phyloP scores from a whole-genome alignment of 805 yeast genomes.

The Saccharomycopsis malanga region DNA sequence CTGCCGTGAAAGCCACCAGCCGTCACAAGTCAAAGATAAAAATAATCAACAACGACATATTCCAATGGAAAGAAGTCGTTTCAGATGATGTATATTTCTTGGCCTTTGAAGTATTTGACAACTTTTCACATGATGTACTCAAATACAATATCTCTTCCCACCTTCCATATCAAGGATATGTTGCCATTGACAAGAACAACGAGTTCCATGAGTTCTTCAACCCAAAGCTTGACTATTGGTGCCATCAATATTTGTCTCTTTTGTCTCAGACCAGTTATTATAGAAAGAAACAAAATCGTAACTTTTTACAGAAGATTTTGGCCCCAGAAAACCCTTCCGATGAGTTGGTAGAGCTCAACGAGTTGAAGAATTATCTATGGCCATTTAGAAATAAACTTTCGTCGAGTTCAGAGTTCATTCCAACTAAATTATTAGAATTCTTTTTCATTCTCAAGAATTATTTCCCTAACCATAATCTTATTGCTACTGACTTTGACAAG shows the following conservation, averaged over 20 bases:
- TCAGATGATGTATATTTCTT: slow-evolving; percentile 67
- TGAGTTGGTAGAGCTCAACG: slow-evolving; percentile 38
- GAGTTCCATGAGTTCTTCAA: slow-evolving; percentile 70
- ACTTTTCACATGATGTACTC: slow-evolving; percentile 74
- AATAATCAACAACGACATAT: slow-evolving; percentile 66
- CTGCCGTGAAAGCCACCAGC: slow-evolving; percentile 8
- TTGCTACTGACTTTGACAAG: slow-evolving; percentile 61
- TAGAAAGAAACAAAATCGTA: slow-evolving; percentile 23
- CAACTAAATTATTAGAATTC: slow-evolving; percentile 65
- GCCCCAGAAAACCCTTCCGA: slow-evolving; percentile 51
- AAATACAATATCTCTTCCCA: slow-evolving; percentile 64
- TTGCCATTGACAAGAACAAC: slow-evolving; percentile 61
- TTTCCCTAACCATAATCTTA: slow-evolving; percentile 71
- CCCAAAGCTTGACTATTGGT: slow-evolving; percentile 52
- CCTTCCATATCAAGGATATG: slow-evolving; percentile 71
- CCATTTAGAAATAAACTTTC: slow-evolving; percentile 65
- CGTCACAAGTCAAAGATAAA: slow-evolving; percentile 53
- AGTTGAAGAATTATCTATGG: slow-evolving; percentile 41
- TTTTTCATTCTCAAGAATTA: slow-evolving; percentile 52
- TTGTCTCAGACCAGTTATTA: slow-evolving; percentile 38
- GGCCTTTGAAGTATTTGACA: slow-evolving; percentile 79
- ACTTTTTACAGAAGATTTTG: slow-evolving; percentile 23
- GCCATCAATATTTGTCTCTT: slow-evolving; percentile 47
- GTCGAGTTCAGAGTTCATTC: slow-evolving; percentile 64
- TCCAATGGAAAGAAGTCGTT: slow-evolving; percentile 60